Evolutionary conservation across 2,329 filamentous ascomycete genomes (phyloP).

Genomic region (Cytospora piceicola): DNA sequence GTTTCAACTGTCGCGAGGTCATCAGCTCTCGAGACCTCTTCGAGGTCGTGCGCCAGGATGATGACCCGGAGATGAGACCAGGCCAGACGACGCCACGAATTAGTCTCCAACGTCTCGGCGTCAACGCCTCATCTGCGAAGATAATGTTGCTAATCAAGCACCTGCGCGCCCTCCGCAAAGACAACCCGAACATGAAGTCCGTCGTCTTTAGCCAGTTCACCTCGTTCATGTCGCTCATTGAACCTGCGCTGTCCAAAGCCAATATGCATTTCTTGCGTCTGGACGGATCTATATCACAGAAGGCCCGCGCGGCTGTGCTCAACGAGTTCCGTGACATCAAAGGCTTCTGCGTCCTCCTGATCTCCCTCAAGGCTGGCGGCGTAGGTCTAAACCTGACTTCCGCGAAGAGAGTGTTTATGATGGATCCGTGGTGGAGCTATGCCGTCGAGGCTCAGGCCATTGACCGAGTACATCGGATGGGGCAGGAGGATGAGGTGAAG

Average conservation of each 20-base stretch:
- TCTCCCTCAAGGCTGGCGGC: constrained; percentile 87
- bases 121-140: constrained; percentile 80
- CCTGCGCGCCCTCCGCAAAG: constrained; percentile 68
- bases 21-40: constrained; percentile 87
- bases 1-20: constrained; percentile 86
- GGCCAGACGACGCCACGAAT: constrained; percentile 54
- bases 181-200: constrained; percentile 75
- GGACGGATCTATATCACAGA: constrained; percentile 88
- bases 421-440: constrained; percentile 99
- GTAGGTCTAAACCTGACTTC: constrained; percentile 92
- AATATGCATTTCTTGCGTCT: constrained; percentile 84
- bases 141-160: constrained; percentile 78
- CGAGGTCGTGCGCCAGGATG: constrained; percentile 83
- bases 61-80: constrained; percentile 50
- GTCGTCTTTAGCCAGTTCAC: constrained; percentile 98
- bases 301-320: constrained; percentile 78
- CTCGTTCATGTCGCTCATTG: constrained; percentile 89
- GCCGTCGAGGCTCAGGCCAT: constrained; percentile 96
- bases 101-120: constrained; percentile 62
- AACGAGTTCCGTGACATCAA: constrained; percentile 66
- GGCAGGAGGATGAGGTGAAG: constrained; percentile 82
- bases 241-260: constrained; percentile 72
- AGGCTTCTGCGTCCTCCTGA: constrained; percentile 74
- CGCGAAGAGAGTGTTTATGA: constrained; percentile 92
- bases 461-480: constrained; percentile 96